Evolutionary conservation across 768 basidiomycete species (phyloP).

Genomic region (Gautieria morchelliformis): DNA sequence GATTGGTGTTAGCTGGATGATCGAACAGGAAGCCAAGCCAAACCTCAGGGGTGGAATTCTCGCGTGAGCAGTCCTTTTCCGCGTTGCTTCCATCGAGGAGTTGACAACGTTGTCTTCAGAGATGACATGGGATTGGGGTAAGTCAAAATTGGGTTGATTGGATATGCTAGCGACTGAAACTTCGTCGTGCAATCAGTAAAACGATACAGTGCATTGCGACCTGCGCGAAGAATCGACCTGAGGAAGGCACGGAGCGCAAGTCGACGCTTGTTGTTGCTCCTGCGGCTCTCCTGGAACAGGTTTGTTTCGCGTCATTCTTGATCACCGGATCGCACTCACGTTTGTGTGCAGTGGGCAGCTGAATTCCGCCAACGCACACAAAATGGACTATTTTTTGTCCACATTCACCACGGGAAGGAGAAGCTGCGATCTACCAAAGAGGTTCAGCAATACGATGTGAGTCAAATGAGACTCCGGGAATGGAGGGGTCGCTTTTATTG

Average conservation of each 20-base stretch:
- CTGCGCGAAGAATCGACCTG: slow-evolving; percentile 58
- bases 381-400: slow-evolving; percentile 42
- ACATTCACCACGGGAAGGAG: slow-evolving; percentile 64
- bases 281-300: slow-evolving; percentile 65
- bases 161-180: neutral
- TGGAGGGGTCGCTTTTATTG: neutral
- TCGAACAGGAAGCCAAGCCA: slow-evolving; percentile 43
- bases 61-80: slow-evolving; percentile 29
- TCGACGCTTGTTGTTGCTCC: slow-evolving; percentile 71
- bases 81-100: neutral
- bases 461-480: slow-evolving; percentile 8
- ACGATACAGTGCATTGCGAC: slow-evolving; percentile 76
- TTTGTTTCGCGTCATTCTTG: slow-evolving; percentile 14
- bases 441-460: slow-evolving; percentile 45
- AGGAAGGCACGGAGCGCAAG: slow-evolving; percentile 23
- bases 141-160: slow-evolving; percentile 5
- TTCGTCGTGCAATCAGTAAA: slow-evolving; percentile 24
- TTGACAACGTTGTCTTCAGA: slow-evolving; percentile 20
- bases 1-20: slow-evolving; percentile 77
- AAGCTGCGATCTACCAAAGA: slow-evolving; percentile 48
- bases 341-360: slow-evolving; percentile 49
- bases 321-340: neutral
- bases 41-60: slow-evolving; percentile 49
- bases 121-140: slow-evolving; percentile 63
- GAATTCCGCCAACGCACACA: slow-evolving; percentile 64